These are phyloP conservation scores for Madurella mycetomatis DNA, from an alignment of 2,329 filamentous ascomycete species.

Conservation along the genomic window DNA sequence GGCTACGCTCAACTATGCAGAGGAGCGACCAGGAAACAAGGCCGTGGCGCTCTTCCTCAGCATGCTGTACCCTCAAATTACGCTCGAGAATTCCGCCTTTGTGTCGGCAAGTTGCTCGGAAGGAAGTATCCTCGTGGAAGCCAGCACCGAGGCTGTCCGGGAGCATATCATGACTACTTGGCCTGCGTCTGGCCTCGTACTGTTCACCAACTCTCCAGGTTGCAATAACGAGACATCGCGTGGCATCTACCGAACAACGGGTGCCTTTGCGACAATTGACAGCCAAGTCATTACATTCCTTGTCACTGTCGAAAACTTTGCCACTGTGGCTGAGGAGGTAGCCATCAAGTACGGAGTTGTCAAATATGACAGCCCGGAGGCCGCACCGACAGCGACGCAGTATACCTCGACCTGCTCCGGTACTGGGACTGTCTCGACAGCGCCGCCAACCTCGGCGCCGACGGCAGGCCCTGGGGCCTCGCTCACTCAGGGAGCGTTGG, in stretches of 20 bases:
- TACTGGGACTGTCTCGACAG: too few species aligned
- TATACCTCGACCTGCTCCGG: too few species aligned
- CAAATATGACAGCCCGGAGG: background rate
- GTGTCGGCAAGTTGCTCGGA: too few species aligned
- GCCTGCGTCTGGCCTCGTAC: background rate
- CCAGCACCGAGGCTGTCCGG: background rate
- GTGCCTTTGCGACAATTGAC: background rate
- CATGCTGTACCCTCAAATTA: too few species aligned
- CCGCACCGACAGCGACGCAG: background rate
- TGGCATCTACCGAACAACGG: background rate
- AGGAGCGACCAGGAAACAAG: too few species aligned
- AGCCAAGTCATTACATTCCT: background rate
- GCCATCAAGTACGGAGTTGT: conserved; percentile 1
- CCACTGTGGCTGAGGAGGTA: background rate
- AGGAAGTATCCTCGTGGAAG: too few species aligned
- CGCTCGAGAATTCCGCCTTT: too few species aligned
- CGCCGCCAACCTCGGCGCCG: too few species aligned
- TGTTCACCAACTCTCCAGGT: background rate
- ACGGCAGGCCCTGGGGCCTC: too few species aligned
- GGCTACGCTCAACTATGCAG: too few species aligned
- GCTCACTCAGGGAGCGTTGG: too few species aligned
- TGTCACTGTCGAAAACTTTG: background rate
- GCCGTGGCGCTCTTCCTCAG: too few species aligned
- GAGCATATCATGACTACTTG: background rate
- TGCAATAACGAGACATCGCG: conserved; percentile 2